Conservation (phyloP, 2,329 filamentous ascomycete species). For the Exserohilum rostratum region DNA sequence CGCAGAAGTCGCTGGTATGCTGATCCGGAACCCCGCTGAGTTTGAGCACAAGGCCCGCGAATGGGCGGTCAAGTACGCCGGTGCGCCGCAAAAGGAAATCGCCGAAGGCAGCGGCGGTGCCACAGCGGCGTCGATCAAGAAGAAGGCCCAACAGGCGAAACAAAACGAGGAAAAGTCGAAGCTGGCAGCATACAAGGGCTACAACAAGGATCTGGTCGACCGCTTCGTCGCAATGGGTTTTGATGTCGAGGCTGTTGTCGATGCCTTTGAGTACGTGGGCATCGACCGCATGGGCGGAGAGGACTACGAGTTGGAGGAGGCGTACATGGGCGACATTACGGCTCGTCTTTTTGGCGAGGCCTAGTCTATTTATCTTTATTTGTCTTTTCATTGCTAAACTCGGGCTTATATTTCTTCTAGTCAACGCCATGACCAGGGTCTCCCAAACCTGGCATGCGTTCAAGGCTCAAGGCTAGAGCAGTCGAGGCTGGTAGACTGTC, state of each 20-base stretch:
- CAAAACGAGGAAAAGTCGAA: constrained; percentile 65
- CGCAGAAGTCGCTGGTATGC: constrained; percentile 90
- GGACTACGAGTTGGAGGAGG: constrained; percentile 87
- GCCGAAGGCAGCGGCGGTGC: constrained; percentile 61
- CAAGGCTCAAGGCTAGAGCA: not conserved
- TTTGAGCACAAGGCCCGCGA: constrained; percentile 85
- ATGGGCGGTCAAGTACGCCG: constrained; percentile 85
- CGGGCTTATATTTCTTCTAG: not conserved
- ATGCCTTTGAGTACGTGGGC: constrained; percentile 79
- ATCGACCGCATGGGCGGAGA: constrained; percentile 79
- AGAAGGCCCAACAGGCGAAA: constrained; percentile 60
- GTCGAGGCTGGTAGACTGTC: not conserved
- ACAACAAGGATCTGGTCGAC: constrained; percentile 82
- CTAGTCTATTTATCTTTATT: not conserved
- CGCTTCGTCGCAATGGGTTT: constrained; percentile 92
- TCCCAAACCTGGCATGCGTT: not conserved
- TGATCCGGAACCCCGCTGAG: constrained; percentile 76
- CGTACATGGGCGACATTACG: constrained; percentile 88
- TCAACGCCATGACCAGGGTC: not conserved
- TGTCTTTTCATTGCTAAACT: constrained; percentile 1
- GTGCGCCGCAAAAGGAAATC: constrained; percentile 67
- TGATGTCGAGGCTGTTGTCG: constrained; percentile 81
- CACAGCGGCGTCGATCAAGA: constrained; percentile 60
- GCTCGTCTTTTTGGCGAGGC: constrained; percentile 82
- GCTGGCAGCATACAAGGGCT: constrained; percentile 75